Base-by-base conservation (phyloP, 129 eudicot species). In the Centaurea solstitialis region DNA sequence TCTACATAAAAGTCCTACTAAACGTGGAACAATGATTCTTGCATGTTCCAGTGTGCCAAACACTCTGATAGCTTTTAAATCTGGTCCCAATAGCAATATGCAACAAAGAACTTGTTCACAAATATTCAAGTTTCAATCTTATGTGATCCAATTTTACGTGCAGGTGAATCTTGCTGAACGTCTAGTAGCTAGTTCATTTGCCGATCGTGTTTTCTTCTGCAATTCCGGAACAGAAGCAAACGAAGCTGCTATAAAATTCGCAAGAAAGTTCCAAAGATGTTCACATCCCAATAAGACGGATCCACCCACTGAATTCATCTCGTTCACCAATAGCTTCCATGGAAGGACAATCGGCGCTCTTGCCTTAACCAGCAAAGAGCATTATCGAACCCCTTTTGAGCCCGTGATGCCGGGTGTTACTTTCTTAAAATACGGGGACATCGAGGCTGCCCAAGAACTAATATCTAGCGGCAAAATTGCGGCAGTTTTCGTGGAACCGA, bases 301-400 rank as follows among this genome's bases (percentile, higher is more conserved):
- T 41, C 93, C 96, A 20, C 94, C 94, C 3, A 66, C 85, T 6
- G 90, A 87, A 2, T 94, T 94, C 39, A 92, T 94, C 76, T 91
- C 97, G 5, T 94, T 90, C 76, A 65, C 83, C 6, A 94, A 92
- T 50, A 73, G 94, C 86, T 94, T 94, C 77, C 97, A 92, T 82
- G 98, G 98, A 76, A 88, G 98, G 79, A 92, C 98, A 40, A 90
- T 94, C 61, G 99, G 97, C 47, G 87, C 97, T 66, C 94, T 94
- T 82, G 96, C 99, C 10, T 77, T 94, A 77, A 92, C 97, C 53
- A 94, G 97, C 90, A 92, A 94, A 87, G 94, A 94, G 80, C 90
- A 94, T 77, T 94, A 94, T 83, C 78, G 97, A 75, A 68, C 86
- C 68, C 98, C 98, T 59, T 94, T 94, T 70, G 90, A 92, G 84